Percentiles rank a stretch among this genome's conserved stretches.
phyloP scores from a whole-genome alignment of 2,329 filamentous ascomycete genomes.

The Aspergillus aculeatinus region DNA sequence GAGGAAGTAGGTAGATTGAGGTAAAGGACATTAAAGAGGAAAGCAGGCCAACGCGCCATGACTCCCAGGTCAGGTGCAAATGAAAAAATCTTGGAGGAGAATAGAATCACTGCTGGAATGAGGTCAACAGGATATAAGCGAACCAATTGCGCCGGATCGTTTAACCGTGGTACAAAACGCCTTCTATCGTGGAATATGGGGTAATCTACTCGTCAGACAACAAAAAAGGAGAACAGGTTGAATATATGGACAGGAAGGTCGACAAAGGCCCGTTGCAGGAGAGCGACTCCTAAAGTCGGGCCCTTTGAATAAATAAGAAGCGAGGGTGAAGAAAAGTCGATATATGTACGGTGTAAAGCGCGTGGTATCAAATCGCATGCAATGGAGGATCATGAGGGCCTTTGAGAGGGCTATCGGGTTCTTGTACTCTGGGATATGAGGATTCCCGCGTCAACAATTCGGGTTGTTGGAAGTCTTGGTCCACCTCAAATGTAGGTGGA shows the following conservation, averaged over 20 bases:
- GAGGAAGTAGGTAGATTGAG: constrained; percentile 20
- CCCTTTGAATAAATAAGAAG: constrained; percentile 23
- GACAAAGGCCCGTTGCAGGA: constrained; percentile 20
- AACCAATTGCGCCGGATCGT: constrained; percentile 34
- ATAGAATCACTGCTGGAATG: constrained; percentile 5
- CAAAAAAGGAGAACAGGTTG: constrained; percentile 28
- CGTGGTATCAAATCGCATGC: constrained; percentile 30
- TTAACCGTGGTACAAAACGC: constrained; percentile 39
- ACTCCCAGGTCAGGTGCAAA: constrained; percentile 1
- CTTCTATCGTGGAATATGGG: constrained; percentile 41
- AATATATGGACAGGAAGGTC: constrained; percentile 17
- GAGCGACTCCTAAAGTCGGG: constrained; percentile 33
- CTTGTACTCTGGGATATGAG: constrained; percentile 37
- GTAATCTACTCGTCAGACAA: constrained; percentile 28
- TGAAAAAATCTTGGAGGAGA: constrained; percentile 8
- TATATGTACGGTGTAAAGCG: constrained; percentile 31
- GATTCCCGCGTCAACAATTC: constrained; percentile 83
- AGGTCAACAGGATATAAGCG: constrained; percentile 15
- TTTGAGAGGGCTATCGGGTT: constrained; percentile 34
- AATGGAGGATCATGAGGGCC: constrained; percentile 33
- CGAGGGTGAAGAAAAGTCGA: constrained; percentile 23
- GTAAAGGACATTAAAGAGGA: constrained; percentile 13
- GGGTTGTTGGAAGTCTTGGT: constrained; percentile 87
- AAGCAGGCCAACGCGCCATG: background rate
- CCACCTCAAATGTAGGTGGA: constrained; percentile 79